Evolutionary conservation across 1,284 basidiomycete species (phyloP).

Genomic region (Papiliotrema nemorosa): DNA sequence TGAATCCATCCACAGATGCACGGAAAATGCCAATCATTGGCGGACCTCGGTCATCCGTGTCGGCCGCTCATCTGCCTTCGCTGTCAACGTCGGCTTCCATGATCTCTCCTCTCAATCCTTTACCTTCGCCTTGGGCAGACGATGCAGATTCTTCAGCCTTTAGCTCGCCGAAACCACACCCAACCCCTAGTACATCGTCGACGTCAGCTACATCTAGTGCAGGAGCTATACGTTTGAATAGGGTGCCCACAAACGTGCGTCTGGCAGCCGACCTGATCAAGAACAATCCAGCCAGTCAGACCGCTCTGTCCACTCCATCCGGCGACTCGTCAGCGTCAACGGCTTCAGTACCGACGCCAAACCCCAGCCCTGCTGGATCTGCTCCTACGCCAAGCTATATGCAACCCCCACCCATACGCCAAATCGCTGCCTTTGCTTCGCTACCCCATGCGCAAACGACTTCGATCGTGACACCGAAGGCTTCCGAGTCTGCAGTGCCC

Average conservation of each 20-base stretch:
- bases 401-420: slow-evolving; percentile 5
- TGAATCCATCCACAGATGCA: slow-evolving; percentile 31
- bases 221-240: slow-evolving; percentile 53
- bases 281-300: slow-evolving; percentile 15
- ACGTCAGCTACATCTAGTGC: slow-evolving; percentile 29
- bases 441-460: slow-evolving; percentile 15
- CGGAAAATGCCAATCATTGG: slow-evolving; percentile 30
- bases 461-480: too few species aligned
- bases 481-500: slow-evolving; percentile 23
- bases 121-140: slow-evolving; percentile 47
- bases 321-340: slow-evolving; percentile 11
- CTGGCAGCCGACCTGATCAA: slow-evolving; percentile 52
- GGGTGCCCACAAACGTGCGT: slow-evolving; percentile 55
- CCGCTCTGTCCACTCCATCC: slow-evolving; percentile 11
- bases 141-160: slow-evolving; percentile 21
- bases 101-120: slow-evolving; percentile 48
- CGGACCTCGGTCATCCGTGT: slow-evolving; percentile 9
- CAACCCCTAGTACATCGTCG: slow-evolving; percentile 22
- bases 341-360: slow-evolving; percentile 30
- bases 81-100: slow-evolving; percentile 44
- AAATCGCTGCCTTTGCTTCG: slow-evolving; percentile 11
- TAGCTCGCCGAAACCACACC: slow-evolving; percentile 25
- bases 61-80: slow-evolving; percentile 13
- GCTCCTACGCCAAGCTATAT: slow-evolving; percentile 3
- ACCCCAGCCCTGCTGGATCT: slow-evolving; percentile 22